These are phyloP conservation scores for Trichoderma koningiopsis DNA, from an alignment of 2,329 filamentous ascomycete genomes.

Conservation along the genomic window DNA sequence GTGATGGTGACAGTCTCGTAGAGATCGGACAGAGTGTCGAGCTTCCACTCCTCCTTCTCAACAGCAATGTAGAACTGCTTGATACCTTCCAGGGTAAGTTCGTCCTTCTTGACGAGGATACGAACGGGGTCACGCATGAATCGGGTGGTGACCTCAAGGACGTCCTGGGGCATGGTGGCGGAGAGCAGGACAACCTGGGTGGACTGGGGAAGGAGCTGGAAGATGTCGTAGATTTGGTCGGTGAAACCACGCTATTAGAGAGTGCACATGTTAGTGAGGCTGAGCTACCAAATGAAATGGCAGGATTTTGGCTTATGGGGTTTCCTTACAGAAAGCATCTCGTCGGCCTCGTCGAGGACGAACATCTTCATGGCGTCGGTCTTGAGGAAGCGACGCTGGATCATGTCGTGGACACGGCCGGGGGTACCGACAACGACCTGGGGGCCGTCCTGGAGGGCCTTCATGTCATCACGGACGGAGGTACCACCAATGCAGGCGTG, in stretches of 20 bases:
- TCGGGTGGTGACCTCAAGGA: slow-evolving; percentile 98
- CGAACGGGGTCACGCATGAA: slow-evolving; percentile 99
- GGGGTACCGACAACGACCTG: slow-evolving; percentile 98
- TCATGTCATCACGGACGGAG: slow-evolving; percentile 97
- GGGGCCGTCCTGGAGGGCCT: slow-evolving; percentile 91
- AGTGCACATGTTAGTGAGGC: slow-evolving; percentile 39
- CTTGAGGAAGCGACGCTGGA: slow-evolving; percentile 94
- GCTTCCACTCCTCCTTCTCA: slow-evolving; percentile 99
- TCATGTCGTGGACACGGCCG: slow-evolving; percentile 99
- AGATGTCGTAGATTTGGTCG: slow-evolving; percentile 99
- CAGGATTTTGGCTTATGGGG: neutral
- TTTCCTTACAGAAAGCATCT: slow-evolving; percentile 83
- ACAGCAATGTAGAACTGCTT: slow-evolving; percentile 99
- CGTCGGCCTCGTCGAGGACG: slow-evolving; percentile 98
- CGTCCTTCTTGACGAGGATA: slow-evolving; percentile 99
- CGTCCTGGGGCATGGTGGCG: slow-evolving; percentile 98
- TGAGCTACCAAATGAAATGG: neutral
- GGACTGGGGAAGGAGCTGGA: slow-evolving; percentile 95
- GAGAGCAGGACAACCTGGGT: slow-evolving; percentile 98
- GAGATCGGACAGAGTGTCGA: slow-evolving; percentile 96
- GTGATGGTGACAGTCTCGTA: slow-evolving; percentile 99
- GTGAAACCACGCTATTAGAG: slow-evolving; percentile 83
- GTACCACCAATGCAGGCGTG: slow-evolving; percentile 99
- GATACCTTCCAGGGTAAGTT: slow-evolving; percentile 99
- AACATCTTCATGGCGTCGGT: slow-evolving; percentile 99